These are phyloP conservation scores for Pythium insidiosum DNA, from an alignment of 352 stramenopile species.

Conservation along the genomic window DNA sequence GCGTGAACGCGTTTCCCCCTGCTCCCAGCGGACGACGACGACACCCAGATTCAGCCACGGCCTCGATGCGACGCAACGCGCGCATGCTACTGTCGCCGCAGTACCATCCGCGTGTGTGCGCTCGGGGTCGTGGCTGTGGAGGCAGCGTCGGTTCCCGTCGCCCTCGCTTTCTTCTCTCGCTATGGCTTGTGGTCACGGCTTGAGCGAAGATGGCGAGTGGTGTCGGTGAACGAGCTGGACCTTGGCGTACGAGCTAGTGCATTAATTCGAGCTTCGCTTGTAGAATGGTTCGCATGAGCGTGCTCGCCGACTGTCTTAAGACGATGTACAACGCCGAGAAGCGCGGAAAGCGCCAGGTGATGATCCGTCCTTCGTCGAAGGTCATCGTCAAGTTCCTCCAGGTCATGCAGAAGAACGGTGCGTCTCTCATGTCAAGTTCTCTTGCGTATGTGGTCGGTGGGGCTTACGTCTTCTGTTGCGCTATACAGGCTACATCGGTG, in stretches of 20 bases:
- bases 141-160: slow-evolving; percentile 31
- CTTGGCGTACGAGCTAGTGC: slow-evolving; percentile 40
- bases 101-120: slow-evolving; percentile 8
- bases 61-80: slow-evolving; percentile 5
- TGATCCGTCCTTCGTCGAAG: slow-evolving; percentile 99
- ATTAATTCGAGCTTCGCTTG: slow-evolving; percentile 29
- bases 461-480: too few relatives aligned
- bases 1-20: too few relatives aligned
- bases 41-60: slow-evolving; percentile 13
- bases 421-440: slow-evolving; percentile 22
- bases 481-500: slow-evolving; percentile 97
- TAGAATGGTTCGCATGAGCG: slow-evolving; percentile 99
- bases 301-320: slow-evolving; percentile 99
- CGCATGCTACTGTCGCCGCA: too few relatives aligned
- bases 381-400: slow-evolving; percentile 99
- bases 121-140: slow-evolving; percentile 48
- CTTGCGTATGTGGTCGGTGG: too few relatives aligned
- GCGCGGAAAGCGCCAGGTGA: slow-evolving; percentile 98
- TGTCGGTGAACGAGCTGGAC: slow-evolving; percentile 25
- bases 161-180: neutral
- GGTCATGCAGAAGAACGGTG: slow-evolving; percentile 99
- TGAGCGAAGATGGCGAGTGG: too few relatives aligned
- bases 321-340: slow-evolving; percentile 99
- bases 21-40: too few relatives aligned
- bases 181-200: too few relatives aligned